A percentile compares a stretch with the other conserved stretches of the same genome.
These are phyloP conservation scores for Phaeomoniella chlamydospora DNA, from an alignment of 2,329 filamentous ascomycete genomes.

Conservation along the genomic window DNA sequence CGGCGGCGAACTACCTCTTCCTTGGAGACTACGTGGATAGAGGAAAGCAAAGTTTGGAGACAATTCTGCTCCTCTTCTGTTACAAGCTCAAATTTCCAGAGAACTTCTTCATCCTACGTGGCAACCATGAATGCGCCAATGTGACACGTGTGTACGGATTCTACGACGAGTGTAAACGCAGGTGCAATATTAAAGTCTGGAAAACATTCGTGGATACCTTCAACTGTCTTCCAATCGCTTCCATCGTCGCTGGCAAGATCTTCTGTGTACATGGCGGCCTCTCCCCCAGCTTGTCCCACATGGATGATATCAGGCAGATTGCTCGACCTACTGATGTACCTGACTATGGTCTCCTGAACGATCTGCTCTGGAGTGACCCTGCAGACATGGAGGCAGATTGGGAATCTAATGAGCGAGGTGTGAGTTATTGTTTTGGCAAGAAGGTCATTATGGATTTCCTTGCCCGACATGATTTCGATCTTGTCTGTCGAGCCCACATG, in stretches of 20 bases:
- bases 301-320: constrained; percentile 97
- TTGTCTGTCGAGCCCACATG: constrained; percentile 97
- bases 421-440: constrained; percentile 97
- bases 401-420: constrained; percentile 93
- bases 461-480: constrained; percentile 85
- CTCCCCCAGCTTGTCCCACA: constrained; percentile 81
- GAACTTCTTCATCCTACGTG: constrained; percentile 89
- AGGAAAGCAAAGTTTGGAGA: constrained; percentile 90
- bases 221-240: constrained; percentile 85
- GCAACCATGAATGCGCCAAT: constrained; percentile 94
- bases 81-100: constrained; percentile 97
- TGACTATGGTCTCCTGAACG: constrained; percentile 89
- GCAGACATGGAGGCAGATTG: constrained; percentile 97
- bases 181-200: constrained; percentile 95
- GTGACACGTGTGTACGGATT: constrained; percentile 94
- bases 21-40: constrained; percentile 93
- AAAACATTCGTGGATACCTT: constrained; percentile 96
- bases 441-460: constrained; percentile 96
- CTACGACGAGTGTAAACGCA: constrained; percentile 94
- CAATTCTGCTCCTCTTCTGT: constrained; percentile 79
- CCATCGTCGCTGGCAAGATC: constrained; percentile 95
- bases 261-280: constrained; percentile 95
- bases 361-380: constrained; percentile 92
- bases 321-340: constrained; percentile 91
- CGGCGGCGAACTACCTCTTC: constrained; percentile 83